Evolutionary conservation across 148 eudicot species (phyloP).

Genomic region (Pharnaceum exiguum): DNA sequence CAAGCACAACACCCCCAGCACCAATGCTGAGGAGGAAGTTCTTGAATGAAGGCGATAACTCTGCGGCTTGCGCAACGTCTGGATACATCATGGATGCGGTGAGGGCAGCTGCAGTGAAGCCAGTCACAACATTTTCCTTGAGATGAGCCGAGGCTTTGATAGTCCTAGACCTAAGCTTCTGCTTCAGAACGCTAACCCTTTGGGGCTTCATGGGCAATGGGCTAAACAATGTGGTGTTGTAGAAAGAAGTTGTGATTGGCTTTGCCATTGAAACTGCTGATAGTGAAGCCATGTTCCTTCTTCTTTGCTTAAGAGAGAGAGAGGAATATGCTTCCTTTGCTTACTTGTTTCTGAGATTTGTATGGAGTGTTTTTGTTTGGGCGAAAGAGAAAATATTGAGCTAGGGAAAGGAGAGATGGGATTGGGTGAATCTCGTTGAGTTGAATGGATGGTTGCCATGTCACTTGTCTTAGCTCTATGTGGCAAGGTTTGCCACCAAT

Average conservation of each 20-base stretch:
- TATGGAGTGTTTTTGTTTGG: background rate
- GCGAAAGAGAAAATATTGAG: background rate
- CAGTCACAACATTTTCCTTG: conserved; percentile 47
- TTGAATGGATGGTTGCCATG: conserved; percentile 26
- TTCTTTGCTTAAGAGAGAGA: background rate
- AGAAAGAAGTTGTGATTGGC: conserved; percentile 21
- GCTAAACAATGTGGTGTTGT: conserved; percentile 33
- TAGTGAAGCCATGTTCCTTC: conserved; percentile 36
- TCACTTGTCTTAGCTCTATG: conserved; percentile 22
- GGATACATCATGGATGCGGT: conserved; percentile 54
- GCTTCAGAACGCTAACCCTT: conserved; percentile 3
- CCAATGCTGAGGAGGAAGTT: conserved; percentile 53
- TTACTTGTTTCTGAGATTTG: background rate
- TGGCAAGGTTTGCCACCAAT: conserved; percentile 16
- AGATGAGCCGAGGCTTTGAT: conserved; percentile 35
- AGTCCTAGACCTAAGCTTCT: conserved; percentile 7
- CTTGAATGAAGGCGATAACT: conserved; percentile 42
- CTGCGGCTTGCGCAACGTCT: conserved; percentile 50
- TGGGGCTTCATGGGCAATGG: conserved; percentile 31
- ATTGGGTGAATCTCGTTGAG: conserved; percentile 32
- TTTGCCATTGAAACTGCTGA: conserved; percentile 41
- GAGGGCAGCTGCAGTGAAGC: conserved; percentile 35
- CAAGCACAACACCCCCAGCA: conserved; percentile 53
- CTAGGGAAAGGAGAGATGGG: background rate
- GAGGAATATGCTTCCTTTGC: background rate